Percentiles rank a stretch among this genome's conserved stretches.
phyloP scores from a whole-genome alignment of 352 stramenopile genomes.

The Pythium plurisporium region DNA sequence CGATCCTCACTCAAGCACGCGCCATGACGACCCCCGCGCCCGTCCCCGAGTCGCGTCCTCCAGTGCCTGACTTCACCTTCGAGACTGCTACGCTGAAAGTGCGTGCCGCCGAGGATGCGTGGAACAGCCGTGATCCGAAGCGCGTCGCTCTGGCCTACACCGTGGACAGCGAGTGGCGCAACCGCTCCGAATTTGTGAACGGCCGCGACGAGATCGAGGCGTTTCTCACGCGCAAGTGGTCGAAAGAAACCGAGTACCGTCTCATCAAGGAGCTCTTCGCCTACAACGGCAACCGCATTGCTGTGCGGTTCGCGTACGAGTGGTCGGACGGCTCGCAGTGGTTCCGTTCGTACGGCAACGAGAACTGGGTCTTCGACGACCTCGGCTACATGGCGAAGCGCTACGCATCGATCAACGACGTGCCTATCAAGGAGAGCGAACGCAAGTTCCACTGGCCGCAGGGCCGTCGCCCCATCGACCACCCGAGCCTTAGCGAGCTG shows the following conservation, averaged over 20 bases:
- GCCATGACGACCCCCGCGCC: neutral
- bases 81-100: conserved; percentile 80
- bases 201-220: conserved; percentile 67
- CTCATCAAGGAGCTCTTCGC: conserved; percentile 90
- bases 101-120: conserved; percentile 82
- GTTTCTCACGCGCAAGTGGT: conserved; percentile 81
- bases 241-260: conserved; percentile 68
- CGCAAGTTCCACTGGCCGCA: conserved; percentile 63
- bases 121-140: conserved; percentile 77
- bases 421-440: conserved; percentile 64
- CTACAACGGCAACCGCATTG: conserved; percentile 77
- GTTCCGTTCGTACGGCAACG: conserved; percentile 84
- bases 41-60: conserved; percentile 19
- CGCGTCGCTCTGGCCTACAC: conserved; percentile 84
- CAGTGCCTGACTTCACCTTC: conserved; percentile 74
- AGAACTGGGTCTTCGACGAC: conserved; percentile 88
- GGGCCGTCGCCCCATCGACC: conserved; percentile 42
- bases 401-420: conserved; percentile 86
- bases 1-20: neutral
- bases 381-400: conserved; percentile 80
- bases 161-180: conserved; percentile 75
- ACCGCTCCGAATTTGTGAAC: conserved; percentile 77
- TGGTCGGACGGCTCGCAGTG: conserved; percentile 64
- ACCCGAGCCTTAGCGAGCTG: conserved; percentile 17
- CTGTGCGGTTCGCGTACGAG: conserved; percentile 88